Base-by-base conservation (phyloP, 805 yeast species). In the Suhomyces sp. region DNA sequence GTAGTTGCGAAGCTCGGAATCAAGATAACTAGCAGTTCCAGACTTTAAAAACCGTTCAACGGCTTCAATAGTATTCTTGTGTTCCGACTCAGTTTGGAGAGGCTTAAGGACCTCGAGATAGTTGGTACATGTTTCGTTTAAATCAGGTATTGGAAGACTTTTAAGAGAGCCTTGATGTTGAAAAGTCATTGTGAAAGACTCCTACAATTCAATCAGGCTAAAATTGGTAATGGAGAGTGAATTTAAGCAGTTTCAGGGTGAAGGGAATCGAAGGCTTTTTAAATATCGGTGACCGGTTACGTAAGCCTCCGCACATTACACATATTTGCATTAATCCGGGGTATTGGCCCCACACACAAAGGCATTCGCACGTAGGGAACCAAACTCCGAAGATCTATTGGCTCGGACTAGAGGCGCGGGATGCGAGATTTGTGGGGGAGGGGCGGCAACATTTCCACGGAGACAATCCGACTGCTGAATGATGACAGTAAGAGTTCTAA, bases 91-190 rank as follows among this genome's bases (percentile, higher is more conserved):
- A 5, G 90, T 87, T 67, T 89, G 96, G n/a, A 91, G 73, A 0
- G 97, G 97, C 64, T 81, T 80, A 39, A 91, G 74, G 8, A 82
- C 86, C 19, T 78, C 77, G 50, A 91, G 71, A 63, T 89, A 91
- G 58, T 78, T 76, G 17, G 72, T 61, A 60, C 94, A 81, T 0
- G 97, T 86, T 48, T 82, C 84, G 31, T 76, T 69, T 51, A 91
- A 75, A 25, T 83, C 81, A 2, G 97, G 97, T 43, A 91, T 87
- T 6, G 97, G 97, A 29, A 91, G 76, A 65, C 83, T 86, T 52
- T 77, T 65, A 39, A 88, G 72, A 49, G 75, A 66, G 44, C 75
- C 77, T 66, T 88, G 96, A 64, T 72, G 73, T 47, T 81, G 80
- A 63, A 77, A 88, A 1, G 94, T 66, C 59, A 58, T 58, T 15